phyloP scores from a whole-genome alignment of 805 yeast species.

The Aciculoconidium aculeatum region DNA sequence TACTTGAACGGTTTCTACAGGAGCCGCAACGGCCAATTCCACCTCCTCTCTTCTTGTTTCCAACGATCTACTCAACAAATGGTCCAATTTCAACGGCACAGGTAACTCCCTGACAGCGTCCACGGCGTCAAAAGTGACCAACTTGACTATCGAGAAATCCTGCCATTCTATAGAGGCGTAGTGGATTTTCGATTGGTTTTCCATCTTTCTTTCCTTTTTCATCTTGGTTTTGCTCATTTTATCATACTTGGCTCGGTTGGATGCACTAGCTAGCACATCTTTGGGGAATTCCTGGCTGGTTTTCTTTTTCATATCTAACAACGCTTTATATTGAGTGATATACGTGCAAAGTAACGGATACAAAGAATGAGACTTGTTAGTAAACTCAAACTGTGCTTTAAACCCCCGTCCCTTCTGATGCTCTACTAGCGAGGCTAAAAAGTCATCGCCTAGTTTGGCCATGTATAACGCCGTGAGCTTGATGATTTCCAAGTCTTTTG shows the following conservation, averaged over 20 bases:
- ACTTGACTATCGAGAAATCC: slow-evolving; percentile 67
- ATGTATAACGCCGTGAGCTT: slow-evolving; percentile 67
- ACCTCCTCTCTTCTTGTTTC: slow-evolving; percentile 41
- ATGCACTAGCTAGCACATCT: slow-evolving; percentile 41
- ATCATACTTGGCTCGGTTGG: slow-evolving; percentile 50
- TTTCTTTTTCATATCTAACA: too few species aligned
- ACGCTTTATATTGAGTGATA: slow-evolving; percentile 49
- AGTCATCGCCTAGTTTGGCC: slow-evolving; percentile 51
- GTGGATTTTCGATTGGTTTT: slow-evolving; percentile 39
- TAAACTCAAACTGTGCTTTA: slow-evolving; percentile 61
- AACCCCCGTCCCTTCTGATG: slow-evolving; percentile 34
- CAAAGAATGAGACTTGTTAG: slow-evolving; percentile 55
- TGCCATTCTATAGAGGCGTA: slow-evolving; percentile 86
- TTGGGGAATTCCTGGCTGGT: slow-evolving; percentile 15
- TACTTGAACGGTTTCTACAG: slow-evolving; percentile 9
- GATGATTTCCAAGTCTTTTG: slow-evolving; percentile 61
- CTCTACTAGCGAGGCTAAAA: slow-evolving; percentile 24
- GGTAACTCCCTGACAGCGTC: slow-evolving; percentile 55
- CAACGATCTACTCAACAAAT: slow-evolving; percentile 57
- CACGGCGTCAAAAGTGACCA: slow-evolving; percentile 56
- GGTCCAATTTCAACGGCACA: slow-evolving; percentile 50
- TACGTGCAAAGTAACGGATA: slow-evolving; percentile 44
- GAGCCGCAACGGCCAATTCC: slow-evolving; percentile 7
- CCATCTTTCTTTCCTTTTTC: slow-evolving; percentile 22
- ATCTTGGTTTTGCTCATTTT: slow-evolving; percentile 28